Conservation (phyloP, 768 basidiomycete genomes). For the Tulasnella sp. region DNA sequence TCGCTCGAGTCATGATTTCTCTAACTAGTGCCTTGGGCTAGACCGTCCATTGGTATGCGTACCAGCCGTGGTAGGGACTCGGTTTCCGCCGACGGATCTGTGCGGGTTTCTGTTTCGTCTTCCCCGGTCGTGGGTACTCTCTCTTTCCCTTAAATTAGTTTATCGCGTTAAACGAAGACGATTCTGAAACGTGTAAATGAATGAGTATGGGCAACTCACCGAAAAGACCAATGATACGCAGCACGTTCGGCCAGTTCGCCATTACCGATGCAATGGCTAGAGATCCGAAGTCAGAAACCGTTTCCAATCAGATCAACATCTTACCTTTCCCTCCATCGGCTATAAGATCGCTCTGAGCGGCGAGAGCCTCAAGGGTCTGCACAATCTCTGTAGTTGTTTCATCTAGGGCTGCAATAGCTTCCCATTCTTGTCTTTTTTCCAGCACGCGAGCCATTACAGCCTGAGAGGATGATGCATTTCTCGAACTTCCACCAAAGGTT, state of each 20-base stretch:
- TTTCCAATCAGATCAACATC: neutral
- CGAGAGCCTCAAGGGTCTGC: conserved; percentile 25
- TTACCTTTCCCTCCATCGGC: conserved; percentile 29
- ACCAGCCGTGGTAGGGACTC: conserved; percentile 15
- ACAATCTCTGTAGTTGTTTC: conserved; percentile 24
- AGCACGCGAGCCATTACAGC: conserved; percentile 18
- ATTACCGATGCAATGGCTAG: conserved; percentile 28
- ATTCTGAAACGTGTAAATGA: neutral
- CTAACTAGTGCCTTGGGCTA: conserved; percentile 4
- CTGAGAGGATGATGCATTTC: neutral
- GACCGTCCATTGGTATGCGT: conserved; percentile 13
- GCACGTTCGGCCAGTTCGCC: conserved; percentile 30
- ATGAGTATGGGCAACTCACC: conserved; percentile 19
- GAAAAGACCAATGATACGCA: conserved; percentile 27
- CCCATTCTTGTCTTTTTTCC: conserved; percentile 29
- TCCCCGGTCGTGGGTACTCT: neutral
- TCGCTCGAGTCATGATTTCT: neutral
- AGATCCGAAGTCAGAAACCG: conserved; percentile 1
- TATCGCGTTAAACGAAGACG: no score
- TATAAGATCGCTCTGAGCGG: conserved; percentile 27
- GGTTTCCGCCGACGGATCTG: neutral
- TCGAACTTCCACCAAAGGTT: neutral
- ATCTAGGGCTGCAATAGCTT: conserved; percentile 24
- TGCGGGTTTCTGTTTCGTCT: neutral
- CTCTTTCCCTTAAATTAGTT: neutral